Evolutionary conservation across 164 flowering plant genomes (phyloP), one percentile per base, ranked within the genome.

Genomic region (Euptelea pleiosperma): DNA sequence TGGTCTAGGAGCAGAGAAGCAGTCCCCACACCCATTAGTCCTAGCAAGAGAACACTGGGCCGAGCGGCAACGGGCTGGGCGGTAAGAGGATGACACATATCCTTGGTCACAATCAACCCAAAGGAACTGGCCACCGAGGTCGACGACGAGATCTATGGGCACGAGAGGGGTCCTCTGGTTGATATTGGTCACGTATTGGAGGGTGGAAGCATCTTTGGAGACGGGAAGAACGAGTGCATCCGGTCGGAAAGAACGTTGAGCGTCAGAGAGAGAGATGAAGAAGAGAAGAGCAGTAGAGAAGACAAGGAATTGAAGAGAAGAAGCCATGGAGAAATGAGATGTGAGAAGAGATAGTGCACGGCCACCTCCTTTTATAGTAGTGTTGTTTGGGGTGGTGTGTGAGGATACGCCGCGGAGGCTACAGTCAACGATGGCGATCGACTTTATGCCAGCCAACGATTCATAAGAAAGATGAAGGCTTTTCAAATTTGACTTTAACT

Each of bases 21-120:
- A 70, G 1, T 55, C 25, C 0, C 44, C 40, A 11, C 75, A 65
- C 6, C 41, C 16, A 3, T 21, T 10, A 6, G 71, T 1, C 2
- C 22, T 52, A 1, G 71, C 71, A 0, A 66, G 57, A 0, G 67
- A 51, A 63, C 73, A 76, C 3, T 65, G 72, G 52, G 64, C 29
- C 0, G 79, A 66, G 28, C 43, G 26, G 42, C 79, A 75, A 2
- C 24, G 64, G 31, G 61, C 47, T 0, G 61, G 56, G 8, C 21
- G 60, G 58, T 53, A 67, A 7, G 76, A 22, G 8, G 76, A 61
- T 0, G 75, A 69, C 3, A 39, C 22, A 18, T 75, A 66, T 33
- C 36, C 58, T 2, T 53, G 8, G 6, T 59, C 61, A 26, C 71
- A 70, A 34, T 64, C 59, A 6, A 73, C 66, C 80, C 80, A 76